A percentile compares a stretch with the other conserved stretches of the same genome.
phyloP scores from a whole-genome alignment of 257 asterid genomes.

The Agastache rugosa region DNA sequence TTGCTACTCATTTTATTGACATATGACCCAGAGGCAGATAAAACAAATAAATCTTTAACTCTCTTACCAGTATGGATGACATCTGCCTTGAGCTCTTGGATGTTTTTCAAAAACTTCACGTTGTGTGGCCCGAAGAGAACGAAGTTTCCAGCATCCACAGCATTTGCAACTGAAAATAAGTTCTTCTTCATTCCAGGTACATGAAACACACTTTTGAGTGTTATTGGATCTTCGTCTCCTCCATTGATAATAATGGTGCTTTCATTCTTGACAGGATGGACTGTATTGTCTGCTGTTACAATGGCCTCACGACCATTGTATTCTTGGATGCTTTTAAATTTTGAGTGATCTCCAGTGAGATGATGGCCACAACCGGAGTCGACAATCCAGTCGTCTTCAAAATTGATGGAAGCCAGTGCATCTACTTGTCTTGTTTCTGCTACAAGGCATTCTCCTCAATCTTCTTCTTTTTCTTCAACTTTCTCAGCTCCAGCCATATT shows the following conservation, averaged over 20 bases:
- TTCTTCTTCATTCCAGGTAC: neutral
- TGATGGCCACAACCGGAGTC: neutral
- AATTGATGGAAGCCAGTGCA: neutral
- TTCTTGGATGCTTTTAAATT: neutral
- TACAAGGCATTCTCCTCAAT: neutral
- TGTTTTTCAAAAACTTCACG: neutral
- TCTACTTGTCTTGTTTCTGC: neutral
- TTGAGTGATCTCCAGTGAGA: neutral
- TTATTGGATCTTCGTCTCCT: neutral
- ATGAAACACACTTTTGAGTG: neutral
- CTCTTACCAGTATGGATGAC: constrained; percentile 30
- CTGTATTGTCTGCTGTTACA: neutral
- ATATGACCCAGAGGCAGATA: neutral
- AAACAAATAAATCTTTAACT: neutral
- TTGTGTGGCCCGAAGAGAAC: neutral
- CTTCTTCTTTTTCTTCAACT: no score
- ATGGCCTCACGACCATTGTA: neutral
- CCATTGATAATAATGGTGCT: neutral
- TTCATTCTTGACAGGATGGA: neutral
- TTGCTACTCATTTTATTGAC: neutral
- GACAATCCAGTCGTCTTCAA: neutral
- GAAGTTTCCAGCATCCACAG: neutral
- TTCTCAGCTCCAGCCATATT: no score
- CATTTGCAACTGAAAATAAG: neutral
- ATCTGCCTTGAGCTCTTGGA: constrained; percentile 24